Conservation (phyloP, 2,329 filamentous ascomycete genomes). For the Grosmannia penicillata region DNA sequence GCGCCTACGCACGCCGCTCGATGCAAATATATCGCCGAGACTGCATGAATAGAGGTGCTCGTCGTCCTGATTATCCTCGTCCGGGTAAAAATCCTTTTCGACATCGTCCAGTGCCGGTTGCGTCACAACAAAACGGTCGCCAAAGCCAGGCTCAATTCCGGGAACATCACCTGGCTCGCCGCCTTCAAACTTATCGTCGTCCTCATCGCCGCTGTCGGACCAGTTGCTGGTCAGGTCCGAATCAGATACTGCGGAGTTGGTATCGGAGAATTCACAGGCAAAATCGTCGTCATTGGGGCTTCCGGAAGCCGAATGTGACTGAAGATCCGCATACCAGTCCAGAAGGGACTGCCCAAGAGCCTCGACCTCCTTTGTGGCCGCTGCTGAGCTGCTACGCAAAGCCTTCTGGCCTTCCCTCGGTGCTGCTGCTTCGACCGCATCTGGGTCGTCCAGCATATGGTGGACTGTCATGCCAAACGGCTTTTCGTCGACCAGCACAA, state of each 20-base stretch:
- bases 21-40: constrained; percentile 75
- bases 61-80: constrained; percentile 52
- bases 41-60: constrained; percentile 73
- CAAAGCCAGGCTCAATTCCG: constrained; percentile 60
- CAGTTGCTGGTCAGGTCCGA: constrained; percentile 36
- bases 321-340: constrained; percentile 25
- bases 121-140: constrained; percentile 67
- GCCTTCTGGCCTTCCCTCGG: constrained; percentile 5
- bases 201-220: constrained; percentile 29
- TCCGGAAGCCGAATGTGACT: constrained; percentile 21
- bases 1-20: constrained; percentile 73
- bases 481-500: constrained; percentile 71
- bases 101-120: constrained; percentile 87
- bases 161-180: constrained; percentile 60
- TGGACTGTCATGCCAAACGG: constrained; percentile 93
- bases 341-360: constrained; percentile 20
- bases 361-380: constrained; percentile 13
- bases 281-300: constrained; percentile 36
- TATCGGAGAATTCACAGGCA: constrained; percentile 47
- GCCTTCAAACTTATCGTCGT: constrained; percentile 15
- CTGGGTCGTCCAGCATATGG: constrained; percentile 75
- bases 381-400: constrained; percentile 11
- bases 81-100: constrained; percentile 67
- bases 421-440: constrained; percentile 17
- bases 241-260: constrained; percentile 37